Conservation (phyloP, 2,329 filamentous ascomycete species). For the Aspergillus hortae region DNA sequence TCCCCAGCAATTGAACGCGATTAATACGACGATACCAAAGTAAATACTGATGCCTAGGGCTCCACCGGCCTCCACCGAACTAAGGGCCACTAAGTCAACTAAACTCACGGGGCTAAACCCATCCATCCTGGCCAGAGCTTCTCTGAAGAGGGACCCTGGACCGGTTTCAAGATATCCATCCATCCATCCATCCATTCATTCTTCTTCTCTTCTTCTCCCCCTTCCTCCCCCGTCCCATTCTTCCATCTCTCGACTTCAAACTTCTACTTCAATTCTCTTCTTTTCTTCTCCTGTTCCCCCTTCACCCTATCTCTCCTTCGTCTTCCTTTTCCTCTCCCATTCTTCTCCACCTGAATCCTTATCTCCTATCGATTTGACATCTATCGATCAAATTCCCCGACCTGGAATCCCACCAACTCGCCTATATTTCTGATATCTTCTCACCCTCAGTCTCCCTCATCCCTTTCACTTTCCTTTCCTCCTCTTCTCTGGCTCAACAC, state of each 20-base stretch:
- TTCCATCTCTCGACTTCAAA: constrained; percentile 3
- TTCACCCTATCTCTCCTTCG: constrained; percentile 1
- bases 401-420: neutral
- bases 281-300: neutral
- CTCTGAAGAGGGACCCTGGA: constrained; percentile 19
- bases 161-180: constrained; percentile 21
- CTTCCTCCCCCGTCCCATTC: constrained; percentile 3
- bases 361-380: neutral
- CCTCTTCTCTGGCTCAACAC: constrained; percentile 8
- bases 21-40: too few relatives aligned
- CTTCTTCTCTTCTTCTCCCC: constrained; percentile 6
- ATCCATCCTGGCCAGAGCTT: constrained; percentile 20
- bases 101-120: neutral
- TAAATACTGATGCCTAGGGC: constrained; percentile 3
- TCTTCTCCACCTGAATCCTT: neutral
- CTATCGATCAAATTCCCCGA: neutral
- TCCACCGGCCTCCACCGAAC: neutral
- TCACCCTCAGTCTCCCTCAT: neutral
- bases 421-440: neutral
- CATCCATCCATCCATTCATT: constrained; percentile 5
- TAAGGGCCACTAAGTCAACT: neutral
- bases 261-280: constrained; percentile 3
- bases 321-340: neutral
- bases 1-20: too few relatives aligned
- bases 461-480: neutral